These are phyloP conservation scores for Phaeosphaeria sp. DNA, from an alignment of 2,329 filamentous ascomycete genomes.

Conservation along the genomic window DNA sequence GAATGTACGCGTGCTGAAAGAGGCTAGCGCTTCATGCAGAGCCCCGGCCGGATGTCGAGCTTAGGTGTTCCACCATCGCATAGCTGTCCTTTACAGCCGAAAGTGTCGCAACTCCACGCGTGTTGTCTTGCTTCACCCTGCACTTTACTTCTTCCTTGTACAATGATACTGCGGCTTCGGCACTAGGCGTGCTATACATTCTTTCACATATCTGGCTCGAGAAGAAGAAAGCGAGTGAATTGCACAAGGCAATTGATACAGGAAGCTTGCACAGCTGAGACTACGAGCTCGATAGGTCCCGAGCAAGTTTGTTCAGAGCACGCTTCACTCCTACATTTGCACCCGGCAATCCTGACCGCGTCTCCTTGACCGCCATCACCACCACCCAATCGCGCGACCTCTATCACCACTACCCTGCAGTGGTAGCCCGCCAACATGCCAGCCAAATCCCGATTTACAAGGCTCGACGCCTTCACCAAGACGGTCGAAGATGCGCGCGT, in stretches of 20 bases:
- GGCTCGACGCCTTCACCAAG: constrained; percentile 98
- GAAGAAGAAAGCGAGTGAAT: constrained; percentile 14
- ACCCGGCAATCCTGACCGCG: constrained; percentile 5
- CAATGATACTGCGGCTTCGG: constrained; percentile 30
- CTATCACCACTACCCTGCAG: constrained; percentile 11
- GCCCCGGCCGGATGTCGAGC: constrained; percentile 14
- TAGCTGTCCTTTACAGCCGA: constrained; percentile 45
- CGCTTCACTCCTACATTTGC: constrained; percentile 19
- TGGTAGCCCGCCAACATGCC: constrained; percentile 66
- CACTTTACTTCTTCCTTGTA: constrained; percentile 27
- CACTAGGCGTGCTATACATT: constrained; percentile 31
- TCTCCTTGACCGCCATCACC: constrained; percentile 3
- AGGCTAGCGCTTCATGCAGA: constrained; percentile 15
- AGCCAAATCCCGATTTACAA: constrained; percentile 90
- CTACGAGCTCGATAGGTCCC: constrained; percentile 2
- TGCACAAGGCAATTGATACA: constrained; percentile 16
- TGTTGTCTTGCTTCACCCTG: constrained; percentile 19
- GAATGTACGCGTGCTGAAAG: not conserved
- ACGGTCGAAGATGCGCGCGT: constrained; percentile 98
- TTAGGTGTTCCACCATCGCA: constrained; percentile 26
- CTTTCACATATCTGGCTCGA: constrained; percentile 15
- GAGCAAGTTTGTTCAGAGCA: constrained; percentile 14
- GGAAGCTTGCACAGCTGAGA: not conserved
- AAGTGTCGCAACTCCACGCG: constrained; percentile 28
- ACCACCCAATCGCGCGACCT: not conserved